Evolutionary conservation across 2,329 filamentous ascomycete species (phyloP).

Genomic region (Colletotrichum coccodes): DNA sequence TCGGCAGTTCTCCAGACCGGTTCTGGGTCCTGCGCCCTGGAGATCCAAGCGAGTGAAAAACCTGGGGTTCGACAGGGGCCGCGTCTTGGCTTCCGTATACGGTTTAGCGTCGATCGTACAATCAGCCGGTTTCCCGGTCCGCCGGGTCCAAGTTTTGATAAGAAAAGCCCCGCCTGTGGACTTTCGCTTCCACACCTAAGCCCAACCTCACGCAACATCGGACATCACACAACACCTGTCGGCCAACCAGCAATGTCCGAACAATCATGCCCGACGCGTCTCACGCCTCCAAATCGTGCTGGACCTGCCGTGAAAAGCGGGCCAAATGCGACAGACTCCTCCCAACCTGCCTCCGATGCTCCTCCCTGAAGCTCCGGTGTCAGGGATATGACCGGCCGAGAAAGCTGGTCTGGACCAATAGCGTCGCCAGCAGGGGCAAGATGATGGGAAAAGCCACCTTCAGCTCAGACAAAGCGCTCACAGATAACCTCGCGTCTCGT

Average conservation of each 20-base stretch:
- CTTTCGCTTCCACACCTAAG: background rate
- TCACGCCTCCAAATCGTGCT: slow-evolving; percentile 24
- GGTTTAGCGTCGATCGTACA: slow-evolving; percentile 5
- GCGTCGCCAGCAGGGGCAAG: slow-evolving; percentile 24
- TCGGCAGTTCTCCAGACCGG: background rate
- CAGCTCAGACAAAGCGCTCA: background rate
- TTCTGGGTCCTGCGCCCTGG: too few species aligned
- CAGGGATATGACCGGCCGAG: slow-evolving; percentile 21
- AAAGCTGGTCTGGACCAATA: slow-evolving; percentile 25
- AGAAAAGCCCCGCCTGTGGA: background rate
- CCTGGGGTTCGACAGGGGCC: slow-evolving; percentile 25
- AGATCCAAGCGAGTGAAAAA: background rate
- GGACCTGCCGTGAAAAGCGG: slow-evolving; percentile 27
- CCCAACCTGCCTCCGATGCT: slow-evolving; percentile 21
- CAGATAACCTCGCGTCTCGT: background rate
- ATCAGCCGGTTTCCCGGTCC: background rate
- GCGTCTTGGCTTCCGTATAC: slow-evolving; percentile 26
- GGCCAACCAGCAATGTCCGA: slow-evolving; percentile 9
- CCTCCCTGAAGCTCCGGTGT: slow-evolving; percentile 25
- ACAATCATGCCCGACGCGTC: slow-evolving; percentile 20
- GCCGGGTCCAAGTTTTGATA: background rate
- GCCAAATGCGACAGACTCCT: slow-evolving; percentile 27
- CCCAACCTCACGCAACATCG: background rate
- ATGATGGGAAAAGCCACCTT: slow-evolving; percentile 19
- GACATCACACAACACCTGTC: background rate